A percentile compares a stretch with the other conserved stretches of the same genome.
These are phyloP conservation scores for Blepharisma japonicum DNA, from an alignment of 73 alveolate genomes.

Conservation along the genomic window DNA sequence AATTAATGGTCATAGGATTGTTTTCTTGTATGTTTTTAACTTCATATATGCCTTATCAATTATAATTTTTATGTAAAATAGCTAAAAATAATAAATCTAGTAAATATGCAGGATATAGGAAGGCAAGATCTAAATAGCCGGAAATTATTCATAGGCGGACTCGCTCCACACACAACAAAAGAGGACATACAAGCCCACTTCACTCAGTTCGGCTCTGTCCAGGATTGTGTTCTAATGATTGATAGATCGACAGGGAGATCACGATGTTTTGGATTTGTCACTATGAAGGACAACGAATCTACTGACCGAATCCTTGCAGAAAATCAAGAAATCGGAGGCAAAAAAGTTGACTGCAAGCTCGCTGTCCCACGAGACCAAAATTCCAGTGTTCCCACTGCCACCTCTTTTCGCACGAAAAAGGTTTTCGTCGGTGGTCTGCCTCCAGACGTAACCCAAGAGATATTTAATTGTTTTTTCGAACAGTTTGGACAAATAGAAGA, in stretches of 20 bases:
- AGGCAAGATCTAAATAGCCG: slow-evolving; percentile 19
- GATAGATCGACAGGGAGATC: slow-evolving; percentile 49
- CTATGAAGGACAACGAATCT: slow-evolving; percentile 14
- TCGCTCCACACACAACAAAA: slow-evolving; percentile 41
- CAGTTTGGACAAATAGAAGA: slow-evolving; percentile 65
- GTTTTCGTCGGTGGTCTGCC: slow-evolving; percentile 76
- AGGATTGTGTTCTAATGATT: slow-evolving; percentile 47
- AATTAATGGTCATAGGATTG: too few relatives aligned
- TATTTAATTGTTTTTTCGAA: slow-evolving; percentile 39
- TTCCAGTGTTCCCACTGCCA: slow-evolving; percentile 15
- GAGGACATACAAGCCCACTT: slow-evolving; percentile 40
- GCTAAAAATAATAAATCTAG: too few relatives aligned
- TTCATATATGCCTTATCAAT: too few relatives aligned
- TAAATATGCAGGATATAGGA: too few relatives aligned
- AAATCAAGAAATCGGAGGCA: slow-evolving; percentile 55
- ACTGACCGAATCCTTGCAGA: slow-evolving; percentile 23
- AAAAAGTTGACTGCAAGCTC: slow-evolving; percentile 52
- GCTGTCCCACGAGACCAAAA: slow-evolving; percentile 55
- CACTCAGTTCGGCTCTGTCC: slow-evolving; percentile 43
- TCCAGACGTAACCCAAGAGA: slow-evolving; percentile 47
- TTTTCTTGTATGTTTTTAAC: too few relatives aligned
- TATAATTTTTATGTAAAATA: too few relatives aligned
- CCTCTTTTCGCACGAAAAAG: slow-evolving; percentile 36
- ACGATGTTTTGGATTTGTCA: slow-evolving; percentile 62
- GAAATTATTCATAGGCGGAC: slow-evolving; percentile 64